Evolutionary conservation across 345 rosid genomes (phyloP), one percentile per base, ranked within the genome.

Genomic region (Eucalyptus paniculata): DNA sequence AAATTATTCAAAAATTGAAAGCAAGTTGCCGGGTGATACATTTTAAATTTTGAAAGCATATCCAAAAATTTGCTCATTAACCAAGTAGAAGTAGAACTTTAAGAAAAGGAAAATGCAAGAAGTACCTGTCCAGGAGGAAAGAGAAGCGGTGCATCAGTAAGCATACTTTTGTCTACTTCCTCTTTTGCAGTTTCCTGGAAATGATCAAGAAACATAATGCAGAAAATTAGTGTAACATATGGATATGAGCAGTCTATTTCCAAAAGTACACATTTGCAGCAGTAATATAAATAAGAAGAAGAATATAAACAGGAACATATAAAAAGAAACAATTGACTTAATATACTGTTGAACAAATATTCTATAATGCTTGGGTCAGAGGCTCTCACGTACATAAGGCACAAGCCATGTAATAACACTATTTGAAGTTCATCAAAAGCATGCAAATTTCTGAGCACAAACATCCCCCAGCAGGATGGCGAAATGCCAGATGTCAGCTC

Each of bases 81-180:
- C 85, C 85, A 77, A 40, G 47, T 40, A 50, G 47, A 83, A 30
- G 77, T 53, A 56, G 14, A 83, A 40, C 87, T 54, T 44, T 14
- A 44, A 26, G 23, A 47, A 62, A 86, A n/a, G 32, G 60, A 42
- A 86, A 83, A 17, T 32, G 86, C 49, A 50, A 87, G 81, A 54
- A 87, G 14, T 91, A 98, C 99, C 99, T 96, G 99, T 88, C 98
- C 99, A 34, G 99, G 99, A 89, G 99, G 94, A 91, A 94, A 97
- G 37, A 97, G 93, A 92, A 96, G 98, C 24, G 98, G 96, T 88
- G 98, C 98, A 93, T 98, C 99, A 87, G 99, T 97, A 87, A 98
- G 95, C 96, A 97, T 96, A 87, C 95, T 92, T 93, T 93, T 96
- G 92, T 97, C 99, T 86, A 94, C 94, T 94, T 95, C 98, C 86